Evolutionary conservation across 345 rosid species (phyloP).

Genomic region (Camelina laxa): DNA sequence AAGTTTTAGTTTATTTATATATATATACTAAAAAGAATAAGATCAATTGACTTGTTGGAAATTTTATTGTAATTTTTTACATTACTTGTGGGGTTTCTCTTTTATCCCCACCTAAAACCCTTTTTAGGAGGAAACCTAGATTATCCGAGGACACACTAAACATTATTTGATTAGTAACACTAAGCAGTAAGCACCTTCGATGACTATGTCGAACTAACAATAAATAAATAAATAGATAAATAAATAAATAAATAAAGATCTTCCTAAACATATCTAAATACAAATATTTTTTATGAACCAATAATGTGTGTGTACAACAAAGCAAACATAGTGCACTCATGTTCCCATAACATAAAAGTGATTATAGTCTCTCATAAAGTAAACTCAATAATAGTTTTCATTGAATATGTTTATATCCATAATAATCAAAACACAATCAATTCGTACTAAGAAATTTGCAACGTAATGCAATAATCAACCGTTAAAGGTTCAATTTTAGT

Average conservation of each 20-base stretch:
- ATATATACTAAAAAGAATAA: too few relatives aligned
- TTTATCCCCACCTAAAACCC: constrained; percentile 14
- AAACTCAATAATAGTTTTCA: background rate
- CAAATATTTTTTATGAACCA: background rate
- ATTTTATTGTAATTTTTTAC: background rate
- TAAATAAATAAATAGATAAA: too few relatives aligned
- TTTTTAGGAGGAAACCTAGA: constrained; percentile 32
- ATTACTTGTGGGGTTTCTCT: constrained; percentile 10
- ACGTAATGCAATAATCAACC: background rate
- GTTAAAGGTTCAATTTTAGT: constrained; percentile 17
- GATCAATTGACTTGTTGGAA: constrained; percentile 1
- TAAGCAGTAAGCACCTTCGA: too few relatives aligned
- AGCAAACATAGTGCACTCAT: constrained; percentile 15
- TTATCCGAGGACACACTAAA: constrained; percentile 2
- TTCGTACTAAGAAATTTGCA: background rate
- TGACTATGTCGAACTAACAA: too few relatives aligned
- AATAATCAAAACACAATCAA: constrained; percentile 23
- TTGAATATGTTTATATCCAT: background rate
- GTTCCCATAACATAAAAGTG: constrained; percentile 14
- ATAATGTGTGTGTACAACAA: background rate
- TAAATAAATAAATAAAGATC: background rate
- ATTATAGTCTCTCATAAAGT: constrained; percentile 1
- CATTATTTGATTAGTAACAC: too few relatives aligned
- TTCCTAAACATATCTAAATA: background rate
- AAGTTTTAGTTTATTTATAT: too few relatives aligned